Base-by-base conservation (phyloP, 139 green algal species). In the Closterium sp. region DNA sequence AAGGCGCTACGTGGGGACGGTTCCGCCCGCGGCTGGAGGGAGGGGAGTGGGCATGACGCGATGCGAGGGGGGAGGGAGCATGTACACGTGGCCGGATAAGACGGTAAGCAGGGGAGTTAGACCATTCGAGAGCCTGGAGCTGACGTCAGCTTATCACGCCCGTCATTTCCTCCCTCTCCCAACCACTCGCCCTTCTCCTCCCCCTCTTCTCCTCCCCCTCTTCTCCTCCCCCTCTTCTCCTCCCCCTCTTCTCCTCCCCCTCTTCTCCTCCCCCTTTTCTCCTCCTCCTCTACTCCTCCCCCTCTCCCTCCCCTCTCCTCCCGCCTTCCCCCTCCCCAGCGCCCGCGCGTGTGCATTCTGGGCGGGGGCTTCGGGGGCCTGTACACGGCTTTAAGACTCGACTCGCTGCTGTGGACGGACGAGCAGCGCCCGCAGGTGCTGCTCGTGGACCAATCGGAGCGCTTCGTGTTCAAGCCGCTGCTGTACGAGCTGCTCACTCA, bases 401-500 rank as follows among this genome's bases (percentile, higher is more conserved):
- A 98, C 34, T 92, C 91, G 64, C 93, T 99, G 81, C 95, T 98
- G 84, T 99, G 98, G 98, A 97, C 97, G 0, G 95, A 95, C 86
- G 97, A 91, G n/a, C 97, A 96, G 92, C 97, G 89, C 12, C 91
- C 91, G 30, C 94, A 97, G 95, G 94, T 99, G 3, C 98, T 97
- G 1, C 91, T 99, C 0, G 96, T 99, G 31, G 98, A 99, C 94
- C 95, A 98, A 91, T 95, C 85, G 7, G 98, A 99, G 9, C 94
- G 95, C 25, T 99, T 99, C 94, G 95, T 98, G 7, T 99, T 99
- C 96, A 99, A 99, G 95, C 98, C 98, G 33, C 92, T 99, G 95
- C 95, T 99, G 88, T 99, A 99, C 93, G 98, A 99, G 95, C 95
- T 99, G 64, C 88, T 99, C 23, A 97, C 95, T 34, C 96, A 95